Conservation (phyloP, 495 filamentous ascomycete genomes). For the Thermochaetoides thermophila region DNA sequence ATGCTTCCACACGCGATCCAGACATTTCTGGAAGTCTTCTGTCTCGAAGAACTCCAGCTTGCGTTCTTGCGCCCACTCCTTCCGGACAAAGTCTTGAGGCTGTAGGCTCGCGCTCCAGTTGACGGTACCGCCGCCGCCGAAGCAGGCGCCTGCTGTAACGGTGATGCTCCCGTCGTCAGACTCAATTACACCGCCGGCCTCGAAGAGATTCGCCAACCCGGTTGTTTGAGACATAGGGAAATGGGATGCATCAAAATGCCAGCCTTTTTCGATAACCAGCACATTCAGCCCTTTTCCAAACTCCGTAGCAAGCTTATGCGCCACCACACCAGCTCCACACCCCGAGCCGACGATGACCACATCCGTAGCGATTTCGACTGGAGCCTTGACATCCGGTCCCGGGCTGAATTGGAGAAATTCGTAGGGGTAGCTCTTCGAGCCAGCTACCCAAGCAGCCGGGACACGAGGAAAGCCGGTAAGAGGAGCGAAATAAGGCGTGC, state of each 20-base stretch:
- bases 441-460: conserved; percentile 45
- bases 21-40: conserved; percentile 53
- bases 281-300: conserved; percentile 44
- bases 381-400: conserved; percentile 1
- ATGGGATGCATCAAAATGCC: conserved; percentile 32
- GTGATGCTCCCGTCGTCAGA: conserved; percentile 50
- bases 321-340: conserved; percentile 71
- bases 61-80: conserved; percentile 59
- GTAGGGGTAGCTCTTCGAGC: conserved; percentile 29
- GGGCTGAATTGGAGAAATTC: conserved; percentile 36
- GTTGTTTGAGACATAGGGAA: conserved; percentile 43
- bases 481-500: conserved; percentile 39
- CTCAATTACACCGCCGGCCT: conserved; percentile 35
- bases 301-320: conserved; percentile 62
- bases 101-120: conserved; percentile 84
- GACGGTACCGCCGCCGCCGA: conserved; percentile 76
- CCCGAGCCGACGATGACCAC: conserved; percentile 78
- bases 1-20: conserved; percentile 46
- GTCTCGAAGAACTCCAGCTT: conserved; percentile 68
- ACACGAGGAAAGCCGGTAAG: conserved; percentile 49
- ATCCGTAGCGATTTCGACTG: conserved; percentile 53
- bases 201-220: conserved; percentile 62
- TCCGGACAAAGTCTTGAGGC: conserved; percentile 62
- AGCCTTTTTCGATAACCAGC: conserved; percentile 66
- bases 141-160: conserved; percentile 55